Percentiles rank a stretch among this genome's conserved stretches.
phyloP scores from a whole-genome alignment of 345 rosid species.

The Corchorus olitorius region DNA sequence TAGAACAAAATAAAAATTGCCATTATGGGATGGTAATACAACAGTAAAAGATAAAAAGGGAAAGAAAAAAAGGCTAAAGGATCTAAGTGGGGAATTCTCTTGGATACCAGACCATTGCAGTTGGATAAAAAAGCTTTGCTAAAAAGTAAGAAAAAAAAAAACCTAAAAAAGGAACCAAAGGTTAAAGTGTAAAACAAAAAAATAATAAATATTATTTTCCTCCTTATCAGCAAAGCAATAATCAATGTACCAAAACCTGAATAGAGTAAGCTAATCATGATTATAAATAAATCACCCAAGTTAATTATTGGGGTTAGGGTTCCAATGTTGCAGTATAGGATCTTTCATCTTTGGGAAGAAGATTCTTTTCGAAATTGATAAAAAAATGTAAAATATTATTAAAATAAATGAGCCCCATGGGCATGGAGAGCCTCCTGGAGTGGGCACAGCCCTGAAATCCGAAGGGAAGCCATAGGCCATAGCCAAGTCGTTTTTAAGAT shows the following conservation, averaged over 20 bases:
- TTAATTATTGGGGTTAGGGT: not conserved
- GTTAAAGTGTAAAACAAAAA: not conserved
- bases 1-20: not conserved
- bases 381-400: not conserved
- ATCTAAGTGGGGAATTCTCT: constrained; percentile 21
- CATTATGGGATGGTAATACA: not conserved
- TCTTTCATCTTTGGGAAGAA: not conserved
- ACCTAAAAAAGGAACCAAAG: not conserved
- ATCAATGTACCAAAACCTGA: not conserved
- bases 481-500: not conserved
- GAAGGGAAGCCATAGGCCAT: too few relatives aligned
- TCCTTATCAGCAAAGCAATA: not conserved
- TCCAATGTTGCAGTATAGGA: not conserved
- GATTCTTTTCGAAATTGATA: not conserved
- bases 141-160: constrained; percentile 2
- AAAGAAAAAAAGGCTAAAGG: not conserved
- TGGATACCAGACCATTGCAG: not conserved
- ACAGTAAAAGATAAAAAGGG: not conserved
- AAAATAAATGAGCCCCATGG: not conserved
- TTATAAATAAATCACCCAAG: not conserved
- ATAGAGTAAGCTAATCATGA: not conserved
- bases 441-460: not conserved
- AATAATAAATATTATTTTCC: not conserved
- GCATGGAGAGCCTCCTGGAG: not conserved
- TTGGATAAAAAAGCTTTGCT: not conserved